Evolutionary conservation across 2,329 filamentous ascomycete species (phyloP), one percentile per base, ranked within the genome.

Genomic region (Paecilomyces variotii): DNA sequence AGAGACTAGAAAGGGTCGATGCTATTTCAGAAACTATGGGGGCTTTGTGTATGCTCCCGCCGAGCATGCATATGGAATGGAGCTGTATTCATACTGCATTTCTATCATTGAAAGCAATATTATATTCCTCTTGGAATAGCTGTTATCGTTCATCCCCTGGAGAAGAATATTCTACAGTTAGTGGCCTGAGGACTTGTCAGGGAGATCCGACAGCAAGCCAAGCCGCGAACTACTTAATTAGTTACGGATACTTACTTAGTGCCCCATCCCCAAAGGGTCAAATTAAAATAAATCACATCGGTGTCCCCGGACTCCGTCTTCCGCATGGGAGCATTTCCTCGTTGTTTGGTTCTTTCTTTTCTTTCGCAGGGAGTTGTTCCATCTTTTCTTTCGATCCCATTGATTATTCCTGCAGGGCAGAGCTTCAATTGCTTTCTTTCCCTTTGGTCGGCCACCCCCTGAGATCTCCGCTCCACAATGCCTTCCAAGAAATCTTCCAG

Each of bases 401-500:
- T 45, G 14, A 45, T 45, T 24, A 19, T 45, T 19, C 39, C 39
- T 45, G 19, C n/a, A 45, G n/a, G n/a, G 39, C 4, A 45, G 39
- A 45, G 39, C 39, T 26, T 52, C 25, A 12, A 28, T 27, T 52
- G 24, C 27, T n/a, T 52, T 28, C 26, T 52, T 28, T 24, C 63
- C 61, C 66, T 35, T 66, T 6, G 32, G 10, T 12, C 10, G 32
- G 10, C 32, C n/a, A 9, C 19, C 65, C 53, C 66, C 7, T 9
- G 30, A 66, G 57, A 63, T 66, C 55, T 59, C 64, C 60, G 11
- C 14, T 19, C 45, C 10, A 30, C 54, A 54, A 60, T 60, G 58
- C 50, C 45, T 32, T 55, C 54, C 35, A 55, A 55, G 35, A 55
- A 58, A 52, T 39, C 58, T 26, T 19, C 39, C 28, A 34, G 53